These are phyloP conservation scores for Penicillium chermesinum DNA, from an alignment of 495 filamentous ascomycete genomes.

Conservation along the genomic window DNA sequence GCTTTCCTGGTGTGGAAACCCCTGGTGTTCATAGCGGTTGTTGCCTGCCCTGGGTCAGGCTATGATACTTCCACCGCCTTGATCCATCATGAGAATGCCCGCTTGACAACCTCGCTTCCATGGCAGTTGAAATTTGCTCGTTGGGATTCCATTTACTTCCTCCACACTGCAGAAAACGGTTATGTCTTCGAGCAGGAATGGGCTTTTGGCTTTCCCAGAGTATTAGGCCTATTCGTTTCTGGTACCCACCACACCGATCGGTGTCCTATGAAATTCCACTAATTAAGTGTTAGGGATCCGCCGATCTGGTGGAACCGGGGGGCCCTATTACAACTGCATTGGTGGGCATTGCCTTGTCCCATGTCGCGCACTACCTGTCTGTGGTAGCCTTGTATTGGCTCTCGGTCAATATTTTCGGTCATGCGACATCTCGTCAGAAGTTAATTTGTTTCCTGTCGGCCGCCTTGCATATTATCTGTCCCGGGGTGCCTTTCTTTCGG, in stretches of 20 bases:
- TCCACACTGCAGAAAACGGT: conserved; percentile 60
- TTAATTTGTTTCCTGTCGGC: conserved; percentile 62
- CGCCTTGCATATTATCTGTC: conserved; percentile 72
- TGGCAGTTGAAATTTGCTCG: conserved; percentile 56
- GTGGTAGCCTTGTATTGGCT: conserved; percentile 63
- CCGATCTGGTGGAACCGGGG: conserved; percentile 18
- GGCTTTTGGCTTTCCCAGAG: conserved; percentile 74
- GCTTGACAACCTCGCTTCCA: conserved; percentile 16
- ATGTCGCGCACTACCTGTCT: conserved; percentile 68
- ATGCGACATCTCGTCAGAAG: conserved; percentile 21
- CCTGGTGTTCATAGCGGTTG: conserved; percentile 59
- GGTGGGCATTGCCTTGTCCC: conserved; percentile 59
- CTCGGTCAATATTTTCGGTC: conserved; percentile 33
- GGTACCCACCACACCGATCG: conserved; percentile 34
- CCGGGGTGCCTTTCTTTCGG: conserved; percentile 82
- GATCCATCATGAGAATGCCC: conserved; percentile 30
- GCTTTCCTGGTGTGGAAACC: conserved; percentile 63
- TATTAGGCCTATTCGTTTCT: conserved; percentile 41
- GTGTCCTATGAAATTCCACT: not conserved
- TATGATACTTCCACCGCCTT: conserved; percentile 88
- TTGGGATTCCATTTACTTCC: conserved; percentile 93
- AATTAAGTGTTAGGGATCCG: conserved; percentile 18
- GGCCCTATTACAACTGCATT: conserved; percentile 33
- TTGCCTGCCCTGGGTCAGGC: conserved; percentile 60
- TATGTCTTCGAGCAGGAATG: conserved; percentile 93